These are phyloP conservation scores for Penicillium glabrum DNA, from an alignment of 2,329 filamentous ascomycete species.

Conservation along the genomic window DNA sequence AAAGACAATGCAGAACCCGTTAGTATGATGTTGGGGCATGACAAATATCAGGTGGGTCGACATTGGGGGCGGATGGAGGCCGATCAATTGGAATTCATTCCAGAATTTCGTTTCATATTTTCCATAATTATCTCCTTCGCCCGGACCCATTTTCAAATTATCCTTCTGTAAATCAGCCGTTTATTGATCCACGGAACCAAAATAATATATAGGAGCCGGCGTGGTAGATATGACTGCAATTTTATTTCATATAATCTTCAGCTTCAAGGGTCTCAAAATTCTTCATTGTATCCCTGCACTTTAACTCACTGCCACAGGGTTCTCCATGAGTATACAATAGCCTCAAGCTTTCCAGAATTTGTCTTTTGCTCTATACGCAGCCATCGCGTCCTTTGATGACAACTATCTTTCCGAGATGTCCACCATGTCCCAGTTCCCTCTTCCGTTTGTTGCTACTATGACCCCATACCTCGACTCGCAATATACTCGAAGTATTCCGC, in stretches of 20 bases:
- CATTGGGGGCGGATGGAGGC: conserved; percentile 3
- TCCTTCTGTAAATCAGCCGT: conserved; percentile 5
- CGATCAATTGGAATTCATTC: conserved; percentile 1
- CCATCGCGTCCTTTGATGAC: not conserved
- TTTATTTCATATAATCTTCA: not conserved
- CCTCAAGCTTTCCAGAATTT: not conserved
- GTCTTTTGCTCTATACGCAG: not conserved
- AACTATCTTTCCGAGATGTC: not conserved
- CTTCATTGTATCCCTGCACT: not conserved
- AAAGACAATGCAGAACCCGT: not conserved
- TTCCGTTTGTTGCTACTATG: not conserved
- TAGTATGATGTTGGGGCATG: not conserved
- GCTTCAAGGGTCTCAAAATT: not conserved
- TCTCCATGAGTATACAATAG: not conserved
- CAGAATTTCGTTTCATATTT: not conserved
- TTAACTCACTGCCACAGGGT: not conserved
- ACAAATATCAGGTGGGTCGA: not conserved
- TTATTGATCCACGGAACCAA: conserved; percentile 5
- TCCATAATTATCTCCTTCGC: not conserved
- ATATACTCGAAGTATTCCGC: not conserved
- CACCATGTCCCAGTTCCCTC: conserved; percentile 1
- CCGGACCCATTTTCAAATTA: conserved; percentile 5
- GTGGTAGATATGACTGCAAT: not conserved
- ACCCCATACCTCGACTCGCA: not conserved
- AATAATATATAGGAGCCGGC: conserved; percentile 7